phyloP scores from a whole-genome alignment of 176 grass and related monocot genomes.

The Rhynchospora pubera region DNA sequence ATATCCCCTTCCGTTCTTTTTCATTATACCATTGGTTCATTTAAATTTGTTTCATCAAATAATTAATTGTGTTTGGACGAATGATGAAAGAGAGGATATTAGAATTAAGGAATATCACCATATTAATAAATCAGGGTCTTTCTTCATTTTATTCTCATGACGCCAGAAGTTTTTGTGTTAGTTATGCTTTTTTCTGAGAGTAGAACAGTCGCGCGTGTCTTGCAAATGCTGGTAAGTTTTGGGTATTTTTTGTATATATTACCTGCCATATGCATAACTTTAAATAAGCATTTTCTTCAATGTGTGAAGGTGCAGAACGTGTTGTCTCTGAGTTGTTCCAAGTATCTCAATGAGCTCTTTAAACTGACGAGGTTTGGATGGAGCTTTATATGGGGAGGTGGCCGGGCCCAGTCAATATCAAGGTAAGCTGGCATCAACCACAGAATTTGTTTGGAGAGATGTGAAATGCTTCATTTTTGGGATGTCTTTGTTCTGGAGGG shows the following conservation, averaged over 20 bases:
- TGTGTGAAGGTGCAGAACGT: not conserved
- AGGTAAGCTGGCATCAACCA: not conserved
- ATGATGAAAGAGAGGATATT: not conserved
- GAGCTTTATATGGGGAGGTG: not conserved
- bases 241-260: not conserved
- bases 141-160: not conserved
- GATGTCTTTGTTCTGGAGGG: not conserved
- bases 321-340: not conserved
- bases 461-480: not conserved
- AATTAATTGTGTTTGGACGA: not conserved
- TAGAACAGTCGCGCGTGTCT: not conserved
- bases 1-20: not conserved
- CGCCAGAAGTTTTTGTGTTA: not conserved
- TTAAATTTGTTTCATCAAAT: not conserved
- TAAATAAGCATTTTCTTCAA: not conserved
- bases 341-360: not conserved
- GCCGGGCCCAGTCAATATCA: not conserved
- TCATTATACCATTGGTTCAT: not conserved
- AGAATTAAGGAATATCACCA: not conserved
- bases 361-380: not conserved
- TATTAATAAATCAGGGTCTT: not conserved
- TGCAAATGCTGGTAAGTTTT: not conserved
- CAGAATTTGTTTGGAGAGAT: not conserved
- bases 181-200: not conserved
- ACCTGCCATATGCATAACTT: not conserved